Evolutionary conservation across 2,329 filamentous ascomycete species (phyloP).

Genomic region (Parasarocladium wereldwijsianum): DNA sequence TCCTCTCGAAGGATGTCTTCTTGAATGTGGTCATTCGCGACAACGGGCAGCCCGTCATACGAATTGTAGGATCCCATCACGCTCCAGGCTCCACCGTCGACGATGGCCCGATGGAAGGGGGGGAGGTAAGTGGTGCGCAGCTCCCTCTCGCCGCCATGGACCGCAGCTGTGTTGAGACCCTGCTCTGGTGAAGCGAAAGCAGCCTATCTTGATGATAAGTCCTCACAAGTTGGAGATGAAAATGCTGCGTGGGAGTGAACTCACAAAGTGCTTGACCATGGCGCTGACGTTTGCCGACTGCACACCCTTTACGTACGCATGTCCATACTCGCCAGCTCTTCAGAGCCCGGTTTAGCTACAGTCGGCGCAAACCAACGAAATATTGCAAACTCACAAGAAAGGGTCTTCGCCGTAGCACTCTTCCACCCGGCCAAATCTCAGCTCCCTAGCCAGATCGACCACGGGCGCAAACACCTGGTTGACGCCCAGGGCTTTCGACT

Average conservation of each 20-base stretch:
- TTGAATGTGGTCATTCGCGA: conserved; percentile 50
- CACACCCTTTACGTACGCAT: conserved; percentile 40
- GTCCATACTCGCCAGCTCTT: conserved; percentile 48
- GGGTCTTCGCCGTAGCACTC: conserved; percentile 59
- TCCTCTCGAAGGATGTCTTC: conserved; percentile 55
- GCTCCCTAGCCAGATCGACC: conserved; percentile 55
- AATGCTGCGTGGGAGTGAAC: conserved; percentile 5
- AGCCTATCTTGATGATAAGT: conserved; percentile 17
- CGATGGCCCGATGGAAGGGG: conserved; percentile 53
- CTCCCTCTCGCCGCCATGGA: conserved; percentile 37
- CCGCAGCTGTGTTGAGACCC: conserved; percentile 51
- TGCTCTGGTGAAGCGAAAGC: conserved; percentile 57
- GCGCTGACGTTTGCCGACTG: conserved; percentile 52
- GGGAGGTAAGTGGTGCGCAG: conserved; percentile 42
- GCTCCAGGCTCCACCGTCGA: conserved; percentile 51
- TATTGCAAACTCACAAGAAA: conserved; percentile 29
- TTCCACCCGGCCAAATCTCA: conserved; percentile 59
- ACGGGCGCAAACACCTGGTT: conserved; percentile 62
- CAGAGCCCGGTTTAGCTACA: background rate
- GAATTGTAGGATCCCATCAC: conserved; percentile 66
- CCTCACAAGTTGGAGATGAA: background rate
- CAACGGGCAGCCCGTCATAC: conserved; percentile 56
- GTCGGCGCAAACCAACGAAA: background rate
- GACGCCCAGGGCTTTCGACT: conserved; percentile 51
- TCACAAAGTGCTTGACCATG: conserved; percentile 61